Evolutionary conservation across 805 yeast species (phyloP).

Genomic region (Metschnikowia chrysomelidarum): DNA sequence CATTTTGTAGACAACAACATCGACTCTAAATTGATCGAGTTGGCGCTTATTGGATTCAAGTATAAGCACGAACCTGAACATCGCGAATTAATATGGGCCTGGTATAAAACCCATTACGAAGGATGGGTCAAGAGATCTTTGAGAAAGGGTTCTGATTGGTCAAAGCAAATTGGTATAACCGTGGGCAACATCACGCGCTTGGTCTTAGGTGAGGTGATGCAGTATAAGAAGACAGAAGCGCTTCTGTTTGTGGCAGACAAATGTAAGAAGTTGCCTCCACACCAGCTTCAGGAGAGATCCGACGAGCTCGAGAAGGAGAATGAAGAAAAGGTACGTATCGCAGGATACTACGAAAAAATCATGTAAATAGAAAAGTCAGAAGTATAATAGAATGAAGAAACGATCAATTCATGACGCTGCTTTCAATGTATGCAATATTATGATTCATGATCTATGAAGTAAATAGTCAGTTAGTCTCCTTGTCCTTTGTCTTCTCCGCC

Average conservation of each 20-base stretch:
- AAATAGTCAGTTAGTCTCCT: background rate
- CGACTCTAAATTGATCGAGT: slow-evolving; percentile 53
- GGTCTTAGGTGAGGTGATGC: slow-evolving; percentile 39
- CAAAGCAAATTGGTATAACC: slow-evolving; percentile 47
- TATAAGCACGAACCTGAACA: slow-evolving; percentile 30
- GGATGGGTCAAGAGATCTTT: slow-evolving; percentile 50
- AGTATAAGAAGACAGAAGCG: slow-evolving; percentile 29
- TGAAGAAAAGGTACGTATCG: slow-evolving; percentile 19
- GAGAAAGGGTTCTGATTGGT: slow-evolving; percentile 44
- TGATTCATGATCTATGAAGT: too few relatives aligned
- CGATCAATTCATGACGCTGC: too few relatives aligned
- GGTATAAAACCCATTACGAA: slow-evolving; percentile 55
- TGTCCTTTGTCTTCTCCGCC: background rate
- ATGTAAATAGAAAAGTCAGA: slow-evolving; percentile 10
- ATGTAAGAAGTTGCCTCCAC: slow-evolving; percentile 33
- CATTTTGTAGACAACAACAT: slow-evolving; percentile 58
- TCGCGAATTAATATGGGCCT: slow-evolving; percentile 47
- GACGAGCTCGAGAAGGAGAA: slow-evolving; percentile 23
- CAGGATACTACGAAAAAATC: slow-evolving; percentile 13
- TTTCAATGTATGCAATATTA: too few relatives aligned
- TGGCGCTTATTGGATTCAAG: slow-evolving; percentile 55
- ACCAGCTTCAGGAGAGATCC: slow-evolving; percentile 30
- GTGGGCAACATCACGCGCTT: slow-evolving; percentile 41
- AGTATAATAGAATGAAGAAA: background rate
- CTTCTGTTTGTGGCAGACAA: slow-evolving; percentile 33